Evolutionary conservation across 495 filamentous ascomycete species (phyloP), one percentile per base, ranked within the genome.

Genomic region (Thermochaetoides thermophila): DNA sequence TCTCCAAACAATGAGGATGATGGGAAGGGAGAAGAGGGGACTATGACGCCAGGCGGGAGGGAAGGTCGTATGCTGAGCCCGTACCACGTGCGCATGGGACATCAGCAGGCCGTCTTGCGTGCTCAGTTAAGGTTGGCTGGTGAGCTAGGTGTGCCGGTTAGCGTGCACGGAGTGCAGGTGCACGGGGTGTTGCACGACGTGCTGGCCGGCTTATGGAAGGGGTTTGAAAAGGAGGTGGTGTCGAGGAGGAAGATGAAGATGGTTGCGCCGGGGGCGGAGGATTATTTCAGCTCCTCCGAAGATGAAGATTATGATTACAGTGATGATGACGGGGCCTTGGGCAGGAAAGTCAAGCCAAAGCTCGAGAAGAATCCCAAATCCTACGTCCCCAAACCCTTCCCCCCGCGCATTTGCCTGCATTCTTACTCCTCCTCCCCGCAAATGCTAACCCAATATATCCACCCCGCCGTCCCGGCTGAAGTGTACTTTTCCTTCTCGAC

Each of bases 351-450:
- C 24, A 18, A 24, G 9, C 14, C 26, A 2, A 33, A 37, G 8
- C 9, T 32, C 10, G 9, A 13, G 6, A 19, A 38, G 15, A 26
- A 29, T 11, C 21, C 31, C 23, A 42, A 39, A 34, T 31, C 23
- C 3, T 45, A 48, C 38, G 29, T 41, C 27, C 43, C 50, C 0
- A 59, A 64, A 25, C 79, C 79, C 0, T 97, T 80, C 48, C 89
- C 89, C 7, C 85, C 87, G 2, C 71, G 86, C 20, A 77, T 96
- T 44, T 97, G 89, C 48, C 66, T 97, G 44, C 89, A 97, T 55
- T 94, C 85, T 0, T 97, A 82, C 50, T 85, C 81, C 20, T 91
- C 85, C 1, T 69, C 80, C n/a, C 55, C 69, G 14, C 76, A 89
- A 24, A 67, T 72, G 17, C 46, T 93, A 18, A 79, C 68, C 29